Conservation (phyloP, 2,329 filamentous ascomycete genomes). For the Fusarium domesticum region DNA sequence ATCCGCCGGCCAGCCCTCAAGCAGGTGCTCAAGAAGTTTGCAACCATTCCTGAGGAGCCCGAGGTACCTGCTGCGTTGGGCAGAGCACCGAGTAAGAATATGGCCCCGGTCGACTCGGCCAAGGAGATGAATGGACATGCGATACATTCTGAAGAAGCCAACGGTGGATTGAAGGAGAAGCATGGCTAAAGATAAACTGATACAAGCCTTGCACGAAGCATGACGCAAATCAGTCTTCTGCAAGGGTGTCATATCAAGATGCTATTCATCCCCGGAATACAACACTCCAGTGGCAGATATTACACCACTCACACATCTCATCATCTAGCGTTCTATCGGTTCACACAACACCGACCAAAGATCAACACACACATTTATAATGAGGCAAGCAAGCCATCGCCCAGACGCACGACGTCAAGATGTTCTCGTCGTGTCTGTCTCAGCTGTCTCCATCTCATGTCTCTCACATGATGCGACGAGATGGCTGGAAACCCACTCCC, state of each 20-base stretch:
- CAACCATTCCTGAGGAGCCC: conserved; percentile 71
- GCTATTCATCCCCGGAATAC: too few species aligned
- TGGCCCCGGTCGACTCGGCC: conserved; percentile 14
- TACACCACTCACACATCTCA: too few species aligned
- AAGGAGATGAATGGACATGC: conserved; percentile 17
- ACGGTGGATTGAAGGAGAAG: conserved; percentile 1
- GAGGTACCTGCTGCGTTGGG: conserved; percentile 18
- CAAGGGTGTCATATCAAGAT: not conserved
- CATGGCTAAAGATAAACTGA: not conserved
- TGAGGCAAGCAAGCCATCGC: too few species aligned
- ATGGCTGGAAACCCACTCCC: too few species aligned
- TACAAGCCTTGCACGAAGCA: not conserved
- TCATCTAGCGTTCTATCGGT: too few species aligned
- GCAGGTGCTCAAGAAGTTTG: conserved; percentile 79
- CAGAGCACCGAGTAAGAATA: conserved; percentile 11
- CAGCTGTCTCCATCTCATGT: not conserved
- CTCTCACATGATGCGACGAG: not conserved
- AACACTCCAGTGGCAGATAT: too few species aligned
- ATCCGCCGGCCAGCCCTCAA: conserved; percentile 83
- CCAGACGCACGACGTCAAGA: too few species aligned
- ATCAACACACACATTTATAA: not conserved
- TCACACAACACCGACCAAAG: conserved; percentile 11
- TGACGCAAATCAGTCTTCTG: not conserved
- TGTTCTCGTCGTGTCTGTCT: too few species aligned
- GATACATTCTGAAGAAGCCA: not conserved